Evolutionary conservation across 2,329 filamentous ascomycete species (phyloP).

Genomic region (Erysiphe neolycopersici): DNA sequence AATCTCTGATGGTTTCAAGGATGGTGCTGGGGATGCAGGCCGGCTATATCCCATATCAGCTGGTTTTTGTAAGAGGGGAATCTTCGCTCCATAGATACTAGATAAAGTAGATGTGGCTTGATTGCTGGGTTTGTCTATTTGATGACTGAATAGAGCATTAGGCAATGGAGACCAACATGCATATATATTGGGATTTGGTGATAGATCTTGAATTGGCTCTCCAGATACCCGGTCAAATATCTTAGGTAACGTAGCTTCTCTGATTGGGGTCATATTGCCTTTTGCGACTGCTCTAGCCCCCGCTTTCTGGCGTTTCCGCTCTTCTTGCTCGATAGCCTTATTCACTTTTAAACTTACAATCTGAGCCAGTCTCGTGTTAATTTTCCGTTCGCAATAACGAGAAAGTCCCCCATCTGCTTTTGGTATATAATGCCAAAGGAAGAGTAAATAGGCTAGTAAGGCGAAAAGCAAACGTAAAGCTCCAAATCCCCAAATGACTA

Average conservation of each 20-base stretch:
- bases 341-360: slow-evolving; percentile 75
- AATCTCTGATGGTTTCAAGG: neutral
- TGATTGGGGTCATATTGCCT: slow-evolving; percentile 23
- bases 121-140: slow-evolving; percentile 25
- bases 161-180: slow-evolving; percentile 38
- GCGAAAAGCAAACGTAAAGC: slow-evolving; percentile 50
- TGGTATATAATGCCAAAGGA: slow-evolving; percentile 82
- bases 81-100: slow-evolving; percentile 34
- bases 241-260: slow-evolving; percentile 42
- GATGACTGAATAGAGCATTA: slow-evolving; percentile 20
- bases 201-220: slow-evolving; percentile 29
- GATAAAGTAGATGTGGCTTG: slow-evolving; percentile 22
- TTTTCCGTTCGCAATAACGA: slow-evolving; percentile 74
- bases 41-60: slow-evolving; percentile 28
- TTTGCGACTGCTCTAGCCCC: slow-evolving; percentile 23
- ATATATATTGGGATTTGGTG: slow-evolving; percentile 30
- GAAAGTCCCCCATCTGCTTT: slow-evolving; percentile 52
- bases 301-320: slow-evolving; percentile 27
- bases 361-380: slow-evolving; percentile 58
- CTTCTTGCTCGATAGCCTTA: slow-evolving; percentile 61
- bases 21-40: slow-evolving; percentile 9
- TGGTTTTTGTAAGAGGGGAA: slow-evolving; percentile 32
- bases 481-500: slow-evolving; percentile 70
- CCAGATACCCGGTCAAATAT: slow-evolving; percentile 21
- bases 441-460: slow-evolving; percentile 56